Base-by-base conservation (phyloP, 1,284 basidiomycete genomes). In the Termitomyces sp. region DNA sequence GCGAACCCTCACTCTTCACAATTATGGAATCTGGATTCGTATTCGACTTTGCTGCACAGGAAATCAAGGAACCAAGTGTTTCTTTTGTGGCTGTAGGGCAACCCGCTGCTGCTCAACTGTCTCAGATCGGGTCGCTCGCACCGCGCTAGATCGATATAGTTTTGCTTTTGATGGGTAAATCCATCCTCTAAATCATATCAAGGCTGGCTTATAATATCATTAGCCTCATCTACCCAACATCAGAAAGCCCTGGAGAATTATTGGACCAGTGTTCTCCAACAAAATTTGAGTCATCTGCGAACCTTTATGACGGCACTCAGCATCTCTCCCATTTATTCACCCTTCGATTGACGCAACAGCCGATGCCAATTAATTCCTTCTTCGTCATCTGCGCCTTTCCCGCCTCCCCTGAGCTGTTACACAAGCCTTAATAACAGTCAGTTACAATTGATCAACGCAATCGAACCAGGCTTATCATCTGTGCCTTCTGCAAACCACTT, bases 1-100 rank as follows among this genome's bases (percentile, higher is more conserved):
- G 64, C 45, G 62, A 65, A 30, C 24, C 65, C 15, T 55, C 64
- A 7, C 51, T 66, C 10, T 83, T 83, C 61, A 63, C 72, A 9
- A 73, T 70, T 12, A 69, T 67, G 5, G 68, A 69, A 12, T 75
- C 78, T 13, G 84, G 83, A 1, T 84, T 75, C 60, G 70, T 60
- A 19, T 86, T 80, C 64, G 73, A 87, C 64, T 85, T 86, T 61
- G 82, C 81, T 19, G 65, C 72, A 5, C 82, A 83, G 64, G 75
- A 73, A 21, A 67, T 84, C 15, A 67, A 67, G 1, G 70, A 73
- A 38, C 76, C 75, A 12, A 57, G 66, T 17, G 68, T 74, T 2
- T 73, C 74, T 0, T 87, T 84, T 63, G 58, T 67, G 5, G 60
- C 58, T n/a, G 67, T 77, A 50, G 80, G 78, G 0, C 72, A 79